These are phyloP conservation scores for Onygena corvina DNA, from an alignment of 2,329 filamentous ascomycete genomes.

Conservation along the genomic window DNA sequence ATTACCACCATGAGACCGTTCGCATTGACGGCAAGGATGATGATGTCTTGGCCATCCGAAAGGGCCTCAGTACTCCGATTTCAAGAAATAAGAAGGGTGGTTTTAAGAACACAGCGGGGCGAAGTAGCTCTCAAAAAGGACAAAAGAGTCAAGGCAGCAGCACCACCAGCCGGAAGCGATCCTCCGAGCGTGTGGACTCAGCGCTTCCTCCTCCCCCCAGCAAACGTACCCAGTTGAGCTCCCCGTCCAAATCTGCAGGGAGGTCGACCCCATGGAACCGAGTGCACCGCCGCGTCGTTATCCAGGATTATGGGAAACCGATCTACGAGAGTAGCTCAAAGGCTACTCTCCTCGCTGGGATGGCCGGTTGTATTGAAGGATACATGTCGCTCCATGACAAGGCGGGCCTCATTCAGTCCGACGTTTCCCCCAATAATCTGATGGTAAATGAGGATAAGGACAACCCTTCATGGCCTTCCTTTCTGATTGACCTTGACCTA, in stretches of 20 bases:
- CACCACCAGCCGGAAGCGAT: slow-evolving; percentile 15
- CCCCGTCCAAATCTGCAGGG: too few relatives aligned
- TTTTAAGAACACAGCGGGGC: slow-evolving; percentile 6
- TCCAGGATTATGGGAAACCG: slow-evolving; percentile 32
- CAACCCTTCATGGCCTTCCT: too few relatives aligned
- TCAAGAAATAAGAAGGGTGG: not conserved
- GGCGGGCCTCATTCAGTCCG: slow-evolving; percentile 32
- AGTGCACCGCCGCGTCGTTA: slow-evolving; percentile 33
- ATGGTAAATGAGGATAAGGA: slow-evolving; percentile 37
- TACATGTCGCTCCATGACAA: slow-evolving; percentile 19
- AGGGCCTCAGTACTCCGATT: slow-evolving; percentile 10
- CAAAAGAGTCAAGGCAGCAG: slow-evolving; percentile 3
- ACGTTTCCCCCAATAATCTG: slow-evolving; percentile 38
- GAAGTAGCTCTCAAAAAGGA: slow-evolving; percentile 4
- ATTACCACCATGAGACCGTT: slow-evolving; percentile 21
- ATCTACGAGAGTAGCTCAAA: slow-evolving; percentile 34
- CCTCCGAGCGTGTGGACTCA: slow-evolving; percentile 16
- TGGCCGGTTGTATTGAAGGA: slow-evolving; percentile 12
- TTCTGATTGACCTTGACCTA: slow-evolving; percentile 32
- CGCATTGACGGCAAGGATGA: slow-evolving; percentile 15
- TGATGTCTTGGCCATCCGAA: slow-evolving; percentile 18
- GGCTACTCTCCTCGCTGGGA: slow-evolving; percentile 18
- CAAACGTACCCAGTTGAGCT: slow-evolving; percentile 15
- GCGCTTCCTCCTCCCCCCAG: slow-evolving; percentile 13
- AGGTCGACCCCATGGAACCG: too few relatives aligned